Base-by-base conservation (phyloP, 352 stramenopile species). In the Pythium insidiosum region DNA sequence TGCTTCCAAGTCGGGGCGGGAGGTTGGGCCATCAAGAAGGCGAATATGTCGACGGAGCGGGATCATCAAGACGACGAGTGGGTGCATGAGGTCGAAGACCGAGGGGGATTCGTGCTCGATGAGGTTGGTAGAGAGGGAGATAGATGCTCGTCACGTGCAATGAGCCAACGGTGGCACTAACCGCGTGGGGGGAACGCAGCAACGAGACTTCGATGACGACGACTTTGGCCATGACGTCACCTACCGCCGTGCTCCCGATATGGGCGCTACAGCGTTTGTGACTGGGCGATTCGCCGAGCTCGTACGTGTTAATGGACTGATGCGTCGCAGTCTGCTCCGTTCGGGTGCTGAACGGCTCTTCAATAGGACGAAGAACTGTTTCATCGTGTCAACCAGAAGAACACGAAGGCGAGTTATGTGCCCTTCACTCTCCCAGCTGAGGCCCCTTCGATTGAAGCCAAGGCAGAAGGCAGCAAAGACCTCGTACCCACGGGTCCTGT, bases 21-120 rank as follows among this genome's bases (percentile, higher is more conserved):
- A 33, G 28, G 28, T 33, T 33, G 28, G 15, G 28, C 28, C 28
- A 13, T 33, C 9, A 33, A 63, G 59, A 58, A 53, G 49, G 47
- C 58, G 40, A 52, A 49, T 30, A 85, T 84, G 70, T n/a, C n/a
- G 74, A 61, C 50, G 55, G 62, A 25, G n/a, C 68, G 73, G 43
- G 67, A 85, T 37, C 50, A 82, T 34, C 46, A 61, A 48, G 72
- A 84, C 54, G 68, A 88, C 55, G 70, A 83, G 51, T 82, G 64
- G 65, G 68, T 83, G 40, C 66, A 66, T 44, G 72, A 78, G 43
- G 54, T 74, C 37, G 57, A 78, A 47, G 59, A 68, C 43, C 56
- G 51, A 38, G 49, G 59, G 36, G 71, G 70, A 43, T 84, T 78
- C 50, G 68, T 79, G 28, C 33, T 79, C 39, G 67, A 77, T 24